Evolutionary conservation across 371 early-diverging fungal genomes (phyloP).

Genomic region (Rhizopus microsporus): DNA sequence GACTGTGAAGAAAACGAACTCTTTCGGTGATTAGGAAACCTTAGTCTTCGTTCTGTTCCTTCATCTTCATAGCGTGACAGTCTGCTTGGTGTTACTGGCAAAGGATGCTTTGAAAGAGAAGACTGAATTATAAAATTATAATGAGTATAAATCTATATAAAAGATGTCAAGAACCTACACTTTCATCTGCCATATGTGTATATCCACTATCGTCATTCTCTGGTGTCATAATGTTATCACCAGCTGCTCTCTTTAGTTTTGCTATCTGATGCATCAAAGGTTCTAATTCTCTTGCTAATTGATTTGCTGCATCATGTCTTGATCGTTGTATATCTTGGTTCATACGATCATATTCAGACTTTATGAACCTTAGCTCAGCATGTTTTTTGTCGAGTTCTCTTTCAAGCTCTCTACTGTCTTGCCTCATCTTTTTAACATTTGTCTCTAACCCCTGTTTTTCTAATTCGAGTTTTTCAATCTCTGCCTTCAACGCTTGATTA

Average conservation of each 20-base stretch:
- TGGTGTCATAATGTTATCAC: not conserved
- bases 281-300: constrained; percentile 38
- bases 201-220: constrained; percentile 1
- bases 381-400: constrained; percentile 28
- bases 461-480: constrained; percentile 27
- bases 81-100: constrained; percentile 1
- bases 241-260: constrained; percentile 26
- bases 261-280: constrained; percentile 39
- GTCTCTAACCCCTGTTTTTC: constrained; percentile 26
- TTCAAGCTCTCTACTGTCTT: constrained; percentile 24
- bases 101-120: constrained; percentile 10
- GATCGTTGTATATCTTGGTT: constrained; percentile 20
- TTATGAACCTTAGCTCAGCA: constrained; percentile 22
- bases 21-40: constrained; percentile 12
- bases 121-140: not conserved
- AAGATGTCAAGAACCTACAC: not conserved
- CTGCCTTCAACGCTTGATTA: constrained; percentile 23
- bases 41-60: constrained; percentile 5
- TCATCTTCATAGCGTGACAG: constrained; percentile 13
- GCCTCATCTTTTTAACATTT: constrained; percentile 18
- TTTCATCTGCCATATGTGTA: constrained; percentile 4
- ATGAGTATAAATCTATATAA: not conserved
- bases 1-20: constrained; percentile 11
- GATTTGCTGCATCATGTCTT: constrained; percentile 18
- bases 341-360: constrained; percentile 33